A percentile compares a stretch with the other conserved stretches of the same genome.
These are phyloP conservation scores for Viola odorata DNA, from an alignment of 345 rosid species.

Conservation along the genomic window DNA sequence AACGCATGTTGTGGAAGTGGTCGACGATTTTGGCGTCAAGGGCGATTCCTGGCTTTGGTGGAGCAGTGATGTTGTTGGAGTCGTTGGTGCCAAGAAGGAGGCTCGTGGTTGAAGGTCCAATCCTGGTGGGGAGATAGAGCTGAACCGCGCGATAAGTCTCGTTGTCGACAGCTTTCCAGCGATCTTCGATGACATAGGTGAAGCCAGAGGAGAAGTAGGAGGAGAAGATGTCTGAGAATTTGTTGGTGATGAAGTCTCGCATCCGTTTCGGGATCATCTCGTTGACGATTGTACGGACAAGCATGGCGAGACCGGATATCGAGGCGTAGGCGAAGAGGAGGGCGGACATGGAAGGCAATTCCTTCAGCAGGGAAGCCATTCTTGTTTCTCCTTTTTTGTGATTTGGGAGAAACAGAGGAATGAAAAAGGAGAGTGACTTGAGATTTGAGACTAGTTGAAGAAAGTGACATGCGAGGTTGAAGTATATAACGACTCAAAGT, in stretches of 20 bases:
- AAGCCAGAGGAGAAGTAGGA: conserved; percentile 21
- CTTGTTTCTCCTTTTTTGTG: not conserved
- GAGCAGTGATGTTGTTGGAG: conserved; percentile 16
- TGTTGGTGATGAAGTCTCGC: conserved; percentile 10
- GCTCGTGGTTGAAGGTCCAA: conserved; percentile 18
- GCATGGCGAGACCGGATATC: conserved; percentile 25
- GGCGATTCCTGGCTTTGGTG: conserved; percentile 25
- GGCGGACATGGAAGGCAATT: conserved; percentile 22
- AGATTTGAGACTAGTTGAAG: too few species aligned
- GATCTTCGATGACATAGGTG: conserved; percentile 33
- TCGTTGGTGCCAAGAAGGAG: conserved; percentile 33
- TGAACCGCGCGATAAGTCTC: conserved; percentile 33
- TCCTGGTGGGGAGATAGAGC: conserved; percentile 28
- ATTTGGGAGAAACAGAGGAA: not conserved
- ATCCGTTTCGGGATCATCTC: conserved; percentile 27
- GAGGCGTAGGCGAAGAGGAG: conserved; percentile 31
- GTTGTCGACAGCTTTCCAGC: conserved; percentile 35
- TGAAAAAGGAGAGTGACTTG: not conserved
- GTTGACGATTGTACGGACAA: conserved; percentile 26
- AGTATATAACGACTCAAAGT: too few species aligned
- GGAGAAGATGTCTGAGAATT: conserved; percentile 8
- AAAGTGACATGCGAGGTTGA: too few species aligned
- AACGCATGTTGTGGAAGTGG: conserved; percentile 14
- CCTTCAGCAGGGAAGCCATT: conserved; percentile 22
- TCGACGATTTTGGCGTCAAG: conserved; percentile 19